Evolutionary conservation across 192 early-diverging fungal genomes (phyloP), one percentile per base, ranked within the genome.

Genomic region (Diversispora epigaea): DNA sequence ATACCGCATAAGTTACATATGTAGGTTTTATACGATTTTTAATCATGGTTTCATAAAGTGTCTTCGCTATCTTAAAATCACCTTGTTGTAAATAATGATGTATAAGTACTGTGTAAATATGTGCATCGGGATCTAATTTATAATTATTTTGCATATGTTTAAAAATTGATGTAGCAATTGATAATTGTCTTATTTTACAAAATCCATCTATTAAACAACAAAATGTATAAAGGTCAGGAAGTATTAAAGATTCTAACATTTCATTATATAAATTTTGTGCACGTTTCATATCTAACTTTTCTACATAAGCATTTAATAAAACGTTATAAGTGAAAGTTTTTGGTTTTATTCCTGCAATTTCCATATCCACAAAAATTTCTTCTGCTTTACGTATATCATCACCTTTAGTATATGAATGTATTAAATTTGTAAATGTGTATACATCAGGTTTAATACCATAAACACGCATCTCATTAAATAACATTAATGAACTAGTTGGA

Each of bases 321-420:
- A 92, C 84, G 63, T 93, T 96, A 78, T 91, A 97, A 1, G 92
- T 93, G 4, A 91, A 82, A n/a, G 86, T 84, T 17, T 91, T 91
- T 0, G 91, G 89, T 46, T 82, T 68, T 12, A 93, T 84, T 46
- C 85, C 79, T 15, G 84, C 81, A 57, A 82, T 79, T 55, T 89
- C 79, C 95, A 96, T 96, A 78, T 96, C 89, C 45, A 89, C 81
- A 73, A 94, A 93, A 41, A 97, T 81, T 15, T 91, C 86, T 78
- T 97, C 89, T 4, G 95, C 95, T 11, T 84, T 81, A 45, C 89
- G 76, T 40, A 91, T 81, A 77, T 95, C 86, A 47, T 86, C 87
- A 0, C 86, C 82, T 57, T 84, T 85, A 25, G 87, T 89, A 75
- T 96, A 91, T 3, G 91, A 90, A 55, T 95, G 82, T 62, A 96